Evolutionary conservation across 1,284 basidiomycete species (phyloP).

Genomic region (Cystobasidiaceae sp.): DNA sequence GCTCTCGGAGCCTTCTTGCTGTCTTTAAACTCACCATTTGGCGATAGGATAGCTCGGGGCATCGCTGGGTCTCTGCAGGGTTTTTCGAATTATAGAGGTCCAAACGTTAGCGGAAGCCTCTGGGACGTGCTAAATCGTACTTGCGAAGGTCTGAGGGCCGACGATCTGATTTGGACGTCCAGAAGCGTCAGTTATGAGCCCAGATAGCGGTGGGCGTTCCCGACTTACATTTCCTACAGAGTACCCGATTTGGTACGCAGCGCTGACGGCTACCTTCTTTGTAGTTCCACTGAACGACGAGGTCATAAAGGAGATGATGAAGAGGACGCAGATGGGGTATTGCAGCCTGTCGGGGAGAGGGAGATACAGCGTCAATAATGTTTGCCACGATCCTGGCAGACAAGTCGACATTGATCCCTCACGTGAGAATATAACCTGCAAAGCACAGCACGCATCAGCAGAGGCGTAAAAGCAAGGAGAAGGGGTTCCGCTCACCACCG

Average conservation of each 20-base stretch:
- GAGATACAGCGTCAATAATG: no score
- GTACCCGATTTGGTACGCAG: conserved; percentile 41
- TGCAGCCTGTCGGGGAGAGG: no score
- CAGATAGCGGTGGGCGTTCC: neutral
- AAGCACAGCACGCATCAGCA: no score
- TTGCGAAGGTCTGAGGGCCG: conserved; percentile 41
- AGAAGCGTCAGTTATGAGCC: neutral
- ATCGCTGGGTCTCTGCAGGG: conserved; percentile 28
- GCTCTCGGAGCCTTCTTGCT: no score
- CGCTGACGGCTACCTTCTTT: conserved; percentile 43
- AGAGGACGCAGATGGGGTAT: conserved; percentile 30
- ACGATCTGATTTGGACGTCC: neutral
- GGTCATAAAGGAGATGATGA: conserved; percentile 37
- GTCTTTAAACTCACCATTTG: conserved; percentile 33
- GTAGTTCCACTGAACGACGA: conserved; percentile 41
- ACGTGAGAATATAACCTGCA: conserved; percentile 5
- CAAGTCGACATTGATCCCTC: no score
- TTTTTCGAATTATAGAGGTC: no score
- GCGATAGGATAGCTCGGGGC: conserved; percentile 41
- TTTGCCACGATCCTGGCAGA: no score
- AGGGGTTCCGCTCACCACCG: no score
- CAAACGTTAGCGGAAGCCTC: no score
- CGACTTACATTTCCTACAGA: conserved; percentile 42
- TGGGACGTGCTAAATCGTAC: no score
- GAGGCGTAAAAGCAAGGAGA: no score